Percentiles rank a stretch among this genome's conserved stretches.
Evolutionary conservation across 2,329 filamentous ascomycete species (phyloP).

Genomic region (Cylindrodendrum hubeiense): DNA sequence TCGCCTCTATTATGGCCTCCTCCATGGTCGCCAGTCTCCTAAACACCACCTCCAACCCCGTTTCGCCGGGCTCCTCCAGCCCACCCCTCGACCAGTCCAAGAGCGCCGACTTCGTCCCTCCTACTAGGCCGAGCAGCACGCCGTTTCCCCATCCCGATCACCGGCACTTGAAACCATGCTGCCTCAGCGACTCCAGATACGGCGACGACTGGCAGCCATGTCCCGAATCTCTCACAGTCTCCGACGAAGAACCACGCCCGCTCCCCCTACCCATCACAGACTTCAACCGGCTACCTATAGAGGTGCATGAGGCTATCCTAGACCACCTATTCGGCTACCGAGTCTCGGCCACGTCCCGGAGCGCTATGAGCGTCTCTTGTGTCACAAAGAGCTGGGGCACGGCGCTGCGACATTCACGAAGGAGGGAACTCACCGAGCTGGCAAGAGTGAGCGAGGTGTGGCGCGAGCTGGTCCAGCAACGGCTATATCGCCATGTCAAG

Average conservation of each 20-base stretch:
- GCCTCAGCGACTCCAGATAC: conserved; percentile 40
- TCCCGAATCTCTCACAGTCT: conserved; percentile 29
- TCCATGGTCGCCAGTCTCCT: conserved; percentile 52
- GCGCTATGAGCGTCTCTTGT: conserved; percentile 65
- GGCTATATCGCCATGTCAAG: conserved; percentile 82
- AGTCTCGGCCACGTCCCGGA: conserved; percentile 70
- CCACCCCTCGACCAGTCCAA: conserved; percentile 63
- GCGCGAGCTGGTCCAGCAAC: conserved; percentile 76
- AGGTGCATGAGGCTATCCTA: conserved; percentile 79
- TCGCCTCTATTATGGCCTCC: conserved; percentile 52
- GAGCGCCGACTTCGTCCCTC: conserved; percentile 50
- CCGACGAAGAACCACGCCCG: conserved; percentile 31
- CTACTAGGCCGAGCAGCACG: conserved; percentile 68
- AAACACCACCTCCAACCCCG: conserved; percentile 64
- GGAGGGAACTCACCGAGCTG: conserved; percentile 75
- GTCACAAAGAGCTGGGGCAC: conserved; percentile 73
- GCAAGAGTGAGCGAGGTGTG: conserved; percentile 73
- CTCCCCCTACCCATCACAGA: conserved; percentile 46
- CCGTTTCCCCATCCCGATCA: conserved; percentile 69
- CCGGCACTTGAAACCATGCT: conserved; percentile 49
- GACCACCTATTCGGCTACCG: conserved; percentile 79
- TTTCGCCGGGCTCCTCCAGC: conserved; percentile 66
- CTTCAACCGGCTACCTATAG: conserved; percentile 70
- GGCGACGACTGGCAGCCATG: conserved; percentile 33
- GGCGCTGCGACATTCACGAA: conserved; percentile 73